phyloP scores from a whole-genome alignment of 495 filamentous ascomycete genomes.

The Evernia prunastri region DNA sequence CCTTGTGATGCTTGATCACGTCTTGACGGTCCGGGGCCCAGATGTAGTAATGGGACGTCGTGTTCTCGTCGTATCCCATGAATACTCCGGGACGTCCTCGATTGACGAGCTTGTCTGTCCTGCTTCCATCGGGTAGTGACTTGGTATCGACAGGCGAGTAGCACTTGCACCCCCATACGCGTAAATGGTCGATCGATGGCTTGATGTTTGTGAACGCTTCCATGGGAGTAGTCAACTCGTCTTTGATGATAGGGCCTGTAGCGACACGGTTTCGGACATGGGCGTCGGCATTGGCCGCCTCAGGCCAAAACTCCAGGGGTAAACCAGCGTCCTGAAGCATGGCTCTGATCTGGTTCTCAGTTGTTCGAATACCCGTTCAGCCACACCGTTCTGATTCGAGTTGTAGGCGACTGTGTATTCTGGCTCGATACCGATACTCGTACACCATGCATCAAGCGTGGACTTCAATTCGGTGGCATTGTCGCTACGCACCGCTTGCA shows the following conservation, averaged over 20 bases:
- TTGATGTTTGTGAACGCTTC: background rate
- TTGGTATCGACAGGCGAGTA: slow-evolving; percentile 8
- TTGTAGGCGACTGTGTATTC: slow-evolving; percentile 6
- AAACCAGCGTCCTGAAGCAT: slow-evolving; percentile 6
- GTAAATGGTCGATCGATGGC: slow-evolving; percentile 10
- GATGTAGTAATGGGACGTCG: background rate
- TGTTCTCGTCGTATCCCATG: slow-evolving; percentile 9
- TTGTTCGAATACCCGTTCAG: slow-evolving; percentile 9
- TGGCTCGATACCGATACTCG: background rate
- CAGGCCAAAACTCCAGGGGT: slow-evolving; percentile 9
- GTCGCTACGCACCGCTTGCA: slow-evolving; percentile 7
- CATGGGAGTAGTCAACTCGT: no score
- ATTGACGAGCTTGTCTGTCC: slow-evolving; percentile 11
- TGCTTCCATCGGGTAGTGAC: background rate
- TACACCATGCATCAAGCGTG: slow-evolving; percentile 8
- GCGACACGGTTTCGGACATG: no score
- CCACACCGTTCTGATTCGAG: slow-evolving; percentile 12
- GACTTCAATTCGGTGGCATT: slow-evolving; percentile 5
- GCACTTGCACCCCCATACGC: slow-evolving; percentile 14
- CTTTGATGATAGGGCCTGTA: no score
- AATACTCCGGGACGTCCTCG: slow-evolving; percentile 9
- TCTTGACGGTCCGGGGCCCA: no score
- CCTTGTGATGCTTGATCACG: slow-evolving; percentile 1
- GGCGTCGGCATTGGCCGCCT: background rate
- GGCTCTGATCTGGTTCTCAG: slow-evolving; percentile 6